These are phyloP conservation scores for Echinochloa phyllopogon DNA, from an alignment of 176 grass and related monocot species.

Conservation along the genomic window DNA sequence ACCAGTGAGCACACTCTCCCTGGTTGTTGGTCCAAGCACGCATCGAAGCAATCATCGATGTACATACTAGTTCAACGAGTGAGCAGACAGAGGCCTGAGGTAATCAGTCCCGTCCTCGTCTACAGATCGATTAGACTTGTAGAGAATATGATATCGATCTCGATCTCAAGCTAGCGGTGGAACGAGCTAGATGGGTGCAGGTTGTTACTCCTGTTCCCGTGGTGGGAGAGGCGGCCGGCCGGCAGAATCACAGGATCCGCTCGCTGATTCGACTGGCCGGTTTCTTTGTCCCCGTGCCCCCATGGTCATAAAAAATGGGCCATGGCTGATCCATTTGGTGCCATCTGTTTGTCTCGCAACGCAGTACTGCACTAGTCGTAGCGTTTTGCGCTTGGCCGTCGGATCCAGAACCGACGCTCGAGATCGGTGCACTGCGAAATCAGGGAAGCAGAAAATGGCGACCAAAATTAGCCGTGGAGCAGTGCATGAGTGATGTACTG, in stretches of 20 bases:
- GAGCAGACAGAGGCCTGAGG: background rate
- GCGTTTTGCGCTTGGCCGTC: background rate
- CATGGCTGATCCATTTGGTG: background rate
- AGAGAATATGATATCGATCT: background rate
- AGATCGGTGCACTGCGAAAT: background rate
- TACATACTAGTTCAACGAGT: background rate
- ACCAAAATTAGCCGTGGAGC: background rate
- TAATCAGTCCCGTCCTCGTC: background rate
- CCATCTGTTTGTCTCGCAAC: background rate
- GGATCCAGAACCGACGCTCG: background rate
- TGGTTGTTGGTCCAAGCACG: conserved; percentile 43
- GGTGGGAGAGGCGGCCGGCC: background rate
- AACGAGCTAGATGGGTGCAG: background rate
- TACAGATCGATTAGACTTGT: background rate
- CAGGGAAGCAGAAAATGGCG: background rate
- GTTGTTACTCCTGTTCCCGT: background rate
- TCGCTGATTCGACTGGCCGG: background rate
- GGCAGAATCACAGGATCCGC: conserved; percentile 6
- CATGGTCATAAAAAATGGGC: no score
- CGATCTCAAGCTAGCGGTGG: background rate
- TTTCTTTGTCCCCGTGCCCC: background rate
- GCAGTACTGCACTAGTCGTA: background rate
- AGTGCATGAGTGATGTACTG: background rate
- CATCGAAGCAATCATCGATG: conserved; percentile 14
- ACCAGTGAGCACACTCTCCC: background rate